Percentiles rank a stretch among this genome's conserved stretches.
Evolutionary conservation across 1,139 yeast species (phyloP).

Genomic region (Hyphopichia fennica): DNA sequence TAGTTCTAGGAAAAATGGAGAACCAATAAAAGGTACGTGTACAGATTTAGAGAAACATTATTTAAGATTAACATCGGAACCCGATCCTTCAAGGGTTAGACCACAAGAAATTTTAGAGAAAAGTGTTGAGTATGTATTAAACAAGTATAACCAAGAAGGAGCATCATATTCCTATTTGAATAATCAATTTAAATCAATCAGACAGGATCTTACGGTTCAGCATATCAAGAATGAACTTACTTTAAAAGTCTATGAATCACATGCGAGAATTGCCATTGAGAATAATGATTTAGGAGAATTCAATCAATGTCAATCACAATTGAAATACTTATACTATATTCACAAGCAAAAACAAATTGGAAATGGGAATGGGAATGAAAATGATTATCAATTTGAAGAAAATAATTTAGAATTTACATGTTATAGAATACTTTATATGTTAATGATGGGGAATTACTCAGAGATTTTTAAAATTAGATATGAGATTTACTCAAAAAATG

Average conservation of each 20-base stretch:
- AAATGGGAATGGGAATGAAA: too few relatives aligned
- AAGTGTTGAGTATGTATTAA: constrained; percentile 55
- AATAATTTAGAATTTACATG: constrained; percentile 63
- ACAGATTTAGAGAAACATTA: constrained; percentile 72
- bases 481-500: constrained; percentile 16
- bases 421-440: constrained; percentile 73
- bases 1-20: constrained; percentile 3
- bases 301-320: constrained; percentile 89
- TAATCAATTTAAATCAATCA: constrained; percentile 85
- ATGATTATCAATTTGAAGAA: constrained; percentile 14
- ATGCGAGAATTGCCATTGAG: constrained; percentile 83
- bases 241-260: constrained; percentile 76
- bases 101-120: constrained; percentile 63
- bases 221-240: constrained; percentile 80
- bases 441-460: constrained; percentile 69
- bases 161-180: constrained; percentile 72
- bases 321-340: constrained; percentile 57
- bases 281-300: constrained; percentile 88
- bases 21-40: constrained; percentile 62
- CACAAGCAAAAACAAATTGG: constrained; percentile 11
- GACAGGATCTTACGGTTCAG: constrained; percentile 94
- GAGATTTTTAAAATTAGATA: constrained; percentile 40
- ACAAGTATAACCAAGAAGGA: constrained; percentile 53
- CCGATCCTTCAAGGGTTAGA: constrained; percentile 81
- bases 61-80: constrained; percentile 84